phyloP scores from a whole-genome alignment of 2,329 filamentous ascomycete species.

The Xylariales sp. region DNA sequence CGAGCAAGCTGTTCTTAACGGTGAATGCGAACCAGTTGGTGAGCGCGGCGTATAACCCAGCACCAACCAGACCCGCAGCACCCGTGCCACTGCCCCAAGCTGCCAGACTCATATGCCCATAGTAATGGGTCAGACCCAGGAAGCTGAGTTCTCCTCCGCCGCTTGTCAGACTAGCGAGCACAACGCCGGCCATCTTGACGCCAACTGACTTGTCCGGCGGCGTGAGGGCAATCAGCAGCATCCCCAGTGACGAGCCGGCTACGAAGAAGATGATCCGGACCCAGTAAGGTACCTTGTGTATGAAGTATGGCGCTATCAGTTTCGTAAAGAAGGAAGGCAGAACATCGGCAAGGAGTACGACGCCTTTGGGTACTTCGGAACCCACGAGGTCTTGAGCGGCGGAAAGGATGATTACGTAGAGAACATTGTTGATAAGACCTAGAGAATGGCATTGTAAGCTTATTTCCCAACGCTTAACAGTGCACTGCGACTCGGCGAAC shows the following conservation, averaged over 20 bases:
- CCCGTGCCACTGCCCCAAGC: conserved; percentile 93
- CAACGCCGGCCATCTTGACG: conserved; percentile 75
- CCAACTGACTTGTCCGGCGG: conserved; percentile 61
- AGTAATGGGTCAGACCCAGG: conserved; percentile 86
- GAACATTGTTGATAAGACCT: conserved; percentile 94
- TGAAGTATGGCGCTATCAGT: conserved; percentile 87
- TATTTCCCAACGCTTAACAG: not conserved
- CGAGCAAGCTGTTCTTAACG: conserved; percentile 69
- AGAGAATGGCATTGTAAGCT: conserved; percentile 4
- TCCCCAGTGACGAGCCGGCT: conserved; percentile 71
- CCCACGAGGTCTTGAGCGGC: conserved; percentile 94
- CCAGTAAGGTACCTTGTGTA: conserved; percentile 78
- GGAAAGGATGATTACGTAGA: conserved; percentile 95
- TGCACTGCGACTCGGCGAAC: not conserved
- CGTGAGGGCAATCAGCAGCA: conserved; percentile 83
- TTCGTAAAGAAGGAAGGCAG: conserved; percentile 86
- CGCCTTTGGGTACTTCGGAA: conserved; percentile 76
- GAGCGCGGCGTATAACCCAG: conserved; percentile 79
- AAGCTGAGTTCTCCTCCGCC: conserved; percentile 90
- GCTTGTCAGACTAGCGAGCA: conserved; percentile 78
- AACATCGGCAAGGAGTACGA: conserved; percentile 90
- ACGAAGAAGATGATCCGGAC: conserved; percentile 72
- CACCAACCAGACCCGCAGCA: conserved; percentile 80
- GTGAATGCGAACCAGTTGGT: conserved; percentile 75
- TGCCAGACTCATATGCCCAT: conserved; percentile 79